Evolutionary conservation across 2,329 filamentous ascomycete species (phyloP), one percentile per base, ranked within the genome.

Genomic region (Truncatella angustata): DNA sequence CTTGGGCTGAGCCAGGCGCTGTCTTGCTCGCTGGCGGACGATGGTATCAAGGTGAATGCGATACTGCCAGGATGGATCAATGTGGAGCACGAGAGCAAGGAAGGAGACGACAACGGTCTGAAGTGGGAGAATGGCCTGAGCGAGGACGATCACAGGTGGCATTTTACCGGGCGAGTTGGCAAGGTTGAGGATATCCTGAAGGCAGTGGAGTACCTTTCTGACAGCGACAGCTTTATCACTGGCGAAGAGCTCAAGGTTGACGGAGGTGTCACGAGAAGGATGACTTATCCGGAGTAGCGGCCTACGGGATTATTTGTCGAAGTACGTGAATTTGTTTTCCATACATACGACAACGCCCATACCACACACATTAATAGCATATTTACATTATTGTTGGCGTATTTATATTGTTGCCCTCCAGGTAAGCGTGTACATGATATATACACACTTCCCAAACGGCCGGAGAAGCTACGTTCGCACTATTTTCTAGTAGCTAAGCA

Each of bases 1-100:
- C 60, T 80, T 7, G 77, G 77, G 0, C 58, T 81, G 24, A 74
- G 73, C 46, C 76, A 78, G 56, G 71, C 71, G 9, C 71, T 79
- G 72, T 71, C 74, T 10, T 69, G 76, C 6, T 74, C 71, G 35
- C 62, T 79, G 12, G 66, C 71, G 45, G 60, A 65, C 3, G 68
- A 72, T 40, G 68, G 70, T 10, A 70, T 80, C 23, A 66, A 74
- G 4, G 73, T 77, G 23, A 80, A 78, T 54, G 70, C 75, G 0
- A 73, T 80, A 14, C 58, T 78, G 30, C 77, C 75, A 0, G 77
- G 77, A 0, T 80, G 77, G 78, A 77, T 81, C 43, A 70, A 79
- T 57, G 77, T 79, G 6, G 64, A 59, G 43, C 66, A 77, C 42
- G 63, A 66, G 53, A 60, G 59, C 51, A 58, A 54, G 35, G 60